Conservation (phyloP, 768 basidiomycete genomes). For the Boletus sp. region DNA sequence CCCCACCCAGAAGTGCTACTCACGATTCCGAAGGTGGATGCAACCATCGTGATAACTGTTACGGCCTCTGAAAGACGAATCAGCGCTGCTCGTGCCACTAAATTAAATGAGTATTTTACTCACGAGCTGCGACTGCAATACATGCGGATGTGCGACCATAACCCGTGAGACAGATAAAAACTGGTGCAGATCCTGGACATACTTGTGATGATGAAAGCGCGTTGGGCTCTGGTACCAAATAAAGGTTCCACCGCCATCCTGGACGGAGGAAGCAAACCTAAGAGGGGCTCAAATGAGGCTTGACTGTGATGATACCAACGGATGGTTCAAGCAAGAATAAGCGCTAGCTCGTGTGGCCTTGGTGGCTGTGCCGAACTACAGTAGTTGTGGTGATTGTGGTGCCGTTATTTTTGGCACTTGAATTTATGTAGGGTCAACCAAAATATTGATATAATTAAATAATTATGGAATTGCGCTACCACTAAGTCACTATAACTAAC, state of each 20-base stretch:
- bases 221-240: slow-evolving; percentile 69
- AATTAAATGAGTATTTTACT: slow-evolving; percentile 31
- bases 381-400: too few relatives aligned
- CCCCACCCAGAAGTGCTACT: slow-evolving; percentile 18
- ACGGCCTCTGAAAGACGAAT: slow-evolving; percentile 55
- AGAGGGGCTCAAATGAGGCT: slow-evolving; percentile 2
- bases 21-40: slow-evolving; percentile 63
- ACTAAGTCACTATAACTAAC: too few relatives aligned
- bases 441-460: too few relatives aligned
- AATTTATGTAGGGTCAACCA: too few relatives aligned
- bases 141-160: slow-evolving; percentile 4
- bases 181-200: slow-evolving; percentile 24
- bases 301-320: slow-evolving; percentile 7
- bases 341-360: not conserved
- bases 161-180: slow-evolving; percentile 4
- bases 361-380: slow-evolving; percentile 10
- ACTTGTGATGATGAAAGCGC: slow-evolving; percentile 71
- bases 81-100: not conserved
- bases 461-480: too few relatives aligned
- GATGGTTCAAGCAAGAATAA: not conserved
- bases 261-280: slow-evolving; percentile 14
- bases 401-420: too few relatives aligned
- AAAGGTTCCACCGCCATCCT: slow-evolving; percentile 71
- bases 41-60: slow-evolving; percentile 73
- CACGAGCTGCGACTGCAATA: slow-evolving; percentile 55